A percentile compares a stretch with the other conserved stretches of the same genome.
Evolutionary conservation across 805 yeast genomes (phyloP).

Genomic region (Nakazawaea molendinolei): DNA sequence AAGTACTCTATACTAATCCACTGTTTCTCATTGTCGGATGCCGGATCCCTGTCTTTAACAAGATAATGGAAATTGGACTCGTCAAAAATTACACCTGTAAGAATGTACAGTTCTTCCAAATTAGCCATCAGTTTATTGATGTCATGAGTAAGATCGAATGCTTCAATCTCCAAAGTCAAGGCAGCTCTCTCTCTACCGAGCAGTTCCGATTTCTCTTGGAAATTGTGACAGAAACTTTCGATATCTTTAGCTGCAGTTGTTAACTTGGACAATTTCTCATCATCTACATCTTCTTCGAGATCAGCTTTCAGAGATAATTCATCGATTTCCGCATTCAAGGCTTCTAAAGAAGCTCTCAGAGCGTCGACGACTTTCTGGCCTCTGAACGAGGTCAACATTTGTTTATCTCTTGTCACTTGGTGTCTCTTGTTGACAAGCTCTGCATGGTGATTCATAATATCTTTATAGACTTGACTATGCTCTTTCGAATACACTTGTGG

Average conservation of each 20-base stretch:
- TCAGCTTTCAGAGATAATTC: slow-evolving; percentile 1
- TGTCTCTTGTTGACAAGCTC: slow-evolving; percentile 11
- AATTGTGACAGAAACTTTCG: slow-evolving; percentile 19
- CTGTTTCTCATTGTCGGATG: slow-evolving; percentile 10
- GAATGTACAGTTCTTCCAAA: slow-evolving; percentile 29
- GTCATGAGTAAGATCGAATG: slow-evolving; percentile 19
- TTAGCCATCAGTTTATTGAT: slow-evolving; percentile 21
- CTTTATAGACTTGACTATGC: slow-evolving; percentile 13
- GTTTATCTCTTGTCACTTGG: slow-evolving; percentile 16
- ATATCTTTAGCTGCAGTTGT: slow-evolving; percentile 3
- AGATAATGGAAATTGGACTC: slow-evolving; percentile 25
- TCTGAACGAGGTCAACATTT: slow-evolving; percentile 21
- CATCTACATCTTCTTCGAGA: not conserved
- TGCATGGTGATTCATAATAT: slow-evolving; percentile 2
- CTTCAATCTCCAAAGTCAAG: slow-evolving; percentile 14
- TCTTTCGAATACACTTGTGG: slow-evolving; percentile 33
- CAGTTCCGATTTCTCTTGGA: slow-evolving; percentile 5
- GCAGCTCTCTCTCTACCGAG: slow-evolving; percentile 3
- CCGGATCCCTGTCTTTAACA: slow-evolving; percentile 14
- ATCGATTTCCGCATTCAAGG: slow-evolving; percentile 15
- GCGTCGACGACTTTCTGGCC: slow-evolving; percentile 25
- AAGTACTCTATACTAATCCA: slow-evolving; percentile 28
- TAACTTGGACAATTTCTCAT: not conserved
- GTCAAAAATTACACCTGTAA: slow-evolving; percentile 29
- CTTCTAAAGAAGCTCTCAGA: slow-evolving; percentile 20